phyloP scores from a whole-genome alignment of 1,284 basidiomycete genomes.

The Apiotrichum veenhuisii region DNA sequence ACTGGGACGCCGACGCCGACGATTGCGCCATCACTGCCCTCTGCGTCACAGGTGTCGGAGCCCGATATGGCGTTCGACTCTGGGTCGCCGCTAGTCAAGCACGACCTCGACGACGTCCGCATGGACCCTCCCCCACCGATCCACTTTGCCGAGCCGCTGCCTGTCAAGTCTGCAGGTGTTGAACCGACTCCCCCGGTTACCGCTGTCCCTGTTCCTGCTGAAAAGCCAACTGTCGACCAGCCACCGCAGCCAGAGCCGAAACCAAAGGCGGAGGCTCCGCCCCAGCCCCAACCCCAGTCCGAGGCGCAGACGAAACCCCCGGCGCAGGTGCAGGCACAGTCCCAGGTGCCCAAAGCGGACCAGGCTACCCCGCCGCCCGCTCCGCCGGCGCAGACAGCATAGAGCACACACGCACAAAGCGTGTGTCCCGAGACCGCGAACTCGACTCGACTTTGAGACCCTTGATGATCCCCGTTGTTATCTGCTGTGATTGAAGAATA shows the following conservation, averaged over 20 bases:
- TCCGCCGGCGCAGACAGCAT: neutral
- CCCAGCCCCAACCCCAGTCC: too few relatives aligned
- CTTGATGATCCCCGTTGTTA: neutral
- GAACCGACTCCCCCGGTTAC: too few relatives aligned
- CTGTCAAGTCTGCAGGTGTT: neutral
- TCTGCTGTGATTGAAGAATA: neutral
- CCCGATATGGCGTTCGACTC: neutral
- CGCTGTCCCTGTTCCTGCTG: too few relatives aligned
- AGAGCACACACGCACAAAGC: neutral
- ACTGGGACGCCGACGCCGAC: conserved; percentile 3
- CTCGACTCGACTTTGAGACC: neutral
- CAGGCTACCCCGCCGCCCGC: too few relatives aligned
- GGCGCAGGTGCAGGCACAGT: neutral
- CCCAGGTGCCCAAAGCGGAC: neutral
- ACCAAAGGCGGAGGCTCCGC: too few relatives aligned
- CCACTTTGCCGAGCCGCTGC: neutral
- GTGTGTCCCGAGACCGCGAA: neutral
- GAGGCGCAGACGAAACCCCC: neutral
- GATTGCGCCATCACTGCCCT: neutral
- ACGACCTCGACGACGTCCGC: neutral
- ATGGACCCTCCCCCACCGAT: neutral
- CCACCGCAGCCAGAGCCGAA: too few relatives aligned
- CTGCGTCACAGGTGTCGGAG: neutral
- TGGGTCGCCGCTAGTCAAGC: neutral
- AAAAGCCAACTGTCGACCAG: too few relatives aligned